Base-by-base conservation (phyloP, 2,329 filamentous ascomycete genomes). In the Xylariaceae sp. region DNA sequence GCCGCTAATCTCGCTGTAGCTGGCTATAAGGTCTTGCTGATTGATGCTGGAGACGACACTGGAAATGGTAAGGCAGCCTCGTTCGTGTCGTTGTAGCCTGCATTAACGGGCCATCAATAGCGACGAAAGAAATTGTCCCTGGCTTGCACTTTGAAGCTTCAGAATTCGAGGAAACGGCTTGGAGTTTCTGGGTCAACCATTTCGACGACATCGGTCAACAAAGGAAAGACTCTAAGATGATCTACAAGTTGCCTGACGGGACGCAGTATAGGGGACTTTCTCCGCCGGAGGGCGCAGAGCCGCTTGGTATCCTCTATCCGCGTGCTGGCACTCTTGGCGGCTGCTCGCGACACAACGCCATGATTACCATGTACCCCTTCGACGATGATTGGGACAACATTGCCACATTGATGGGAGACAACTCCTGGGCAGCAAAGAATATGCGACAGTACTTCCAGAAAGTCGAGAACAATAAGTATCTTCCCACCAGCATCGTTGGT, bases 401-500 rank as follows among this genome's bases (percentile, higher is more conserved):
- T 50, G 78, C 77, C 3, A 68, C 70, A 10, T 63, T 86, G 23
- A 88, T 85, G 2, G 83, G 84, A 3, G 85, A 88, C 61, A 60
- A 68, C 2, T 81, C 81, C 0, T 88, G 85, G 84, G 70, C 73
- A 0, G 73, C 83, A 0, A 70, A 73, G 4, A 83, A 83, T 55
- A 87, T 88, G 83, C 75, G 83, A 54, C 72, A 77, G 56, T 85
- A 86, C 68, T 82, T 81, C 52, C 67, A 74, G 62, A 78, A 76
- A 62, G 66, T 87, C 9, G 84, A 88, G 70, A 75, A 76, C 39
- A 80, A 80, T 71, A 64, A 74, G 23, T 83, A 86, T 65, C 69
- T 82, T 3, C 70, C 74, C 3, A 70, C 69, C 41, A 73, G 71
- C 16, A 55, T 75, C 7, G 32, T 69, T 18, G 80, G 78, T 3